A percentile compares a stretch with the other conserved stretches of the same genome.
Conservation (phyloP, 2,329 filamentous ascomycete genomes). For the Monilinia aucupariae region DNA sequence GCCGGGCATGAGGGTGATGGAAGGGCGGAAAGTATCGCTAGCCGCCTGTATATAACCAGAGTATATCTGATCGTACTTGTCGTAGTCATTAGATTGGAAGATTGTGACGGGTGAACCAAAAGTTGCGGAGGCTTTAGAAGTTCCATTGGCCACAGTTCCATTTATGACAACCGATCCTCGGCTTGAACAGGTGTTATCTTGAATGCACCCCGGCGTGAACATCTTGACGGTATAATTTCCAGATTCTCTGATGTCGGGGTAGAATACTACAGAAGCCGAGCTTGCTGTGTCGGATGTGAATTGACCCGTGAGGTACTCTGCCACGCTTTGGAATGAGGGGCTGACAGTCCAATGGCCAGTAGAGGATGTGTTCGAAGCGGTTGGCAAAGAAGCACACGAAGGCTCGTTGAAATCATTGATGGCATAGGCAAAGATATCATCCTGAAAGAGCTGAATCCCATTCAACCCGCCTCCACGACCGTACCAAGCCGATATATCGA, state of each 20-base stretch:
- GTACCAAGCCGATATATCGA: conserved; percentile 85
- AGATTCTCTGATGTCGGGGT: conserved; percentile 77
- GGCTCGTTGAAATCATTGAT: conserved; percentile 86
- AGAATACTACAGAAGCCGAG: conserved; percentile 67
- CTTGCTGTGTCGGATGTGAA: conserved; percentile 44
- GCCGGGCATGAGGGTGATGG: conserved; percentile 69
- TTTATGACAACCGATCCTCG: conserved; percentile 81
- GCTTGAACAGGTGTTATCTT: conserved; percentile 68
- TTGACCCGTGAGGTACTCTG: conserved; percentile 69
- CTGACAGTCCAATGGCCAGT: conserved; percentile 71
- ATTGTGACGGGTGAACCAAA: conserved; percentile 45
- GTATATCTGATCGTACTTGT: conserved; percentile 94
- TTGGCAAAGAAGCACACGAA: conserved; percentile 60
- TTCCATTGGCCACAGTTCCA: conserved; percentile 56
- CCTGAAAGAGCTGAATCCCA: conserved; percentile 80
- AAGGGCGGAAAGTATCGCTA: conserved; percentile 67
- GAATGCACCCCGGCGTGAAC: conserved; percentile 85
- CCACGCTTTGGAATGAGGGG: conserved; percentile 62
- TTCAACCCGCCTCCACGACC: conserved; percentile 77
- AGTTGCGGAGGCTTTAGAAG: conserved; percentile 45
- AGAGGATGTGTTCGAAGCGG: conserved; percentile 58
- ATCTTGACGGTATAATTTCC: conserved; percentile 89
- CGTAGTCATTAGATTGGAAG: conserved; percentile 89
- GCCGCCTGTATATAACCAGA: conserved; percentile 76
- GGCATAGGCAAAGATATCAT: conserved; percentile 81